Conservation (phyloP, 1,139 yeast species). For the Sugiyamaella pinicola region DNA sequence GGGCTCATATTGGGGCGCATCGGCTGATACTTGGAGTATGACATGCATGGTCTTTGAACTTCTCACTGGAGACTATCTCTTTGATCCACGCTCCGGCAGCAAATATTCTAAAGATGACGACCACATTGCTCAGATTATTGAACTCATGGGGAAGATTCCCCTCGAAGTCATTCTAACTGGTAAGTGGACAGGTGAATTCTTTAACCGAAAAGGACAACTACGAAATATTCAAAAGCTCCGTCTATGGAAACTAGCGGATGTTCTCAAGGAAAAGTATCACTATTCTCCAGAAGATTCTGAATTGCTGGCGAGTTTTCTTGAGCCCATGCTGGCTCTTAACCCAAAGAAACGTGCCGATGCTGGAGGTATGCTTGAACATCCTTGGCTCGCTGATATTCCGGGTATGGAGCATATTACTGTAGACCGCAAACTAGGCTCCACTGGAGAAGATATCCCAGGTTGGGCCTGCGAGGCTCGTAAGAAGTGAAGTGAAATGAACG, state of each 20-base stretch:
- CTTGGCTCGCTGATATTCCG: slow-evolving; percentile 69
- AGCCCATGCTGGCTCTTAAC: slow-evolving; percentile 70
- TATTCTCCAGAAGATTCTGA: slow-evolving; percentile 57
- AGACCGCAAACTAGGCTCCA: slow-evolving; percentile 61
- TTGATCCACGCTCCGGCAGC: slow-evolving; percentile 74
- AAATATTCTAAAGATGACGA: slow-evolving; percentile 75
- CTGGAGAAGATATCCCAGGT: slow-evolving; percentile 76
- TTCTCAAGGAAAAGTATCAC: slow-evolving; percentile 71
- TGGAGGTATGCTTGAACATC: slow-evolving; percentile 76
- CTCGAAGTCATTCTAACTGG: slow-evolving; percentile 55
- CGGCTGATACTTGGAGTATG: slow-evolving; percentile 81
- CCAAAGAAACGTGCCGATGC: slow-evolving; percentile 78
- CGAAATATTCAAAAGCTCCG: slow-evolving; percentile 64
- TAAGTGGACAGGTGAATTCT: slow-evolving; percentile 54
- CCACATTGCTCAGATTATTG: slow-evolving; percentile 82
- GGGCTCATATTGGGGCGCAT: slow-evolving; percentile 78
- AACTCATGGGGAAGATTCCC: slow-evolving; percentile 67
- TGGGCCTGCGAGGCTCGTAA: slow-evolving; percentile 54
- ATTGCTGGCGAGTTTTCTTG: slow-evolving; percentile 61
- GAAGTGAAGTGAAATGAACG: slow-evolving; percentile 10
- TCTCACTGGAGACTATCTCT: slow-evolving; percentile 80
- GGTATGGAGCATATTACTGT: slow-evolving; percentile 56
- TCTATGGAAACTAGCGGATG: slow-evolving; percentile 69
- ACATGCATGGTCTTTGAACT: slow-evolving; percentile 83
- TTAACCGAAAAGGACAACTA: slow-evolving; percentile 56